Evolutionary conservation across 2,329 filamentous ascomycete genomes (phyloP).

Genomic region (Colletotrichum magnum): DNA sequence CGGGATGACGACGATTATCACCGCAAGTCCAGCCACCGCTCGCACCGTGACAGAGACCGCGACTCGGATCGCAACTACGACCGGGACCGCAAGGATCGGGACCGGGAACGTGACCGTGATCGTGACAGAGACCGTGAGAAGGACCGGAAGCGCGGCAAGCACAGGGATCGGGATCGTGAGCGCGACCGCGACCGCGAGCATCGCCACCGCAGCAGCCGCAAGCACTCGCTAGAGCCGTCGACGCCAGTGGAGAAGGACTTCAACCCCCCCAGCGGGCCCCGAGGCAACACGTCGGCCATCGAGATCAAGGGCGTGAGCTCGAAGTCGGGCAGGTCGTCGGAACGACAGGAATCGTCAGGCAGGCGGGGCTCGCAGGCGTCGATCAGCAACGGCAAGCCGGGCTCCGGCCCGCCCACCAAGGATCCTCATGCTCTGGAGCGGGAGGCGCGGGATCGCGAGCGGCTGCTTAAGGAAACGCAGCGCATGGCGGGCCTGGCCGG

Average conservation of each 20-base stretch:
- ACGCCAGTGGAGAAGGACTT: slow-evolving; percentile 56
- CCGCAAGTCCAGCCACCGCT: slow-evolving; percentile 56
- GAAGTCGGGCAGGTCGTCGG: slow-evolving; percentile 42
- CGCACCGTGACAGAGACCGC: slow-evolving; percentile 59
- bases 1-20: slow-evolving; percentile 64
- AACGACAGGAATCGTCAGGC: slow-evolving; percentile 45
- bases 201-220: slow-evolving; percentile 54
- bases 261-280: slow-evolving; percentile 59
- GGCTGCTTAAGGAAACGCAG: slow-evolving; percentile 78
- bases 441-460: slow-evolving; percentile 75
- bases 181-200: slow-evolving; percentile 55
- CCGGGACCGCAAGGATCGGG: slow-evolving; percentile 56
- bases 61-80: slow-evolving; percentile 54
- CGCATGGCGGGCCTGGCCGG: slow-evolving; percentile 70
- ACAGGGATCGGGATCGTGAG: slow-evolving; percentile 47
- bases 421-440: slow-evolving; percentile 80
- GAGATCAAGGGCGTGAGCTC: slow-evolving; percentile 55
- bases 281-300: slow-evolving; percentile 46
- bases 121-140: slow-evolving; percentile 49
- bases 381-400: slow-evolving; percentile 42
- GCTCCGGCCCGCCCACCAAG: slow-evolving; percentile 46
- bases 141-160: slow-evolving; percentile 48
- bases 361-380: slow-evolving; percentile 56
- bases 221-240: slow-evolving; percentile 46
- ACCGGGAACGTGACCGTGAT: slow-evolving; percentile 53